Percentiles rank a stretch among this genome's conserved stretches.
Evolutionary conservation across 305 asterid genomes (phyloP).

Genomic region (Coffea humblotiana): DNA sequence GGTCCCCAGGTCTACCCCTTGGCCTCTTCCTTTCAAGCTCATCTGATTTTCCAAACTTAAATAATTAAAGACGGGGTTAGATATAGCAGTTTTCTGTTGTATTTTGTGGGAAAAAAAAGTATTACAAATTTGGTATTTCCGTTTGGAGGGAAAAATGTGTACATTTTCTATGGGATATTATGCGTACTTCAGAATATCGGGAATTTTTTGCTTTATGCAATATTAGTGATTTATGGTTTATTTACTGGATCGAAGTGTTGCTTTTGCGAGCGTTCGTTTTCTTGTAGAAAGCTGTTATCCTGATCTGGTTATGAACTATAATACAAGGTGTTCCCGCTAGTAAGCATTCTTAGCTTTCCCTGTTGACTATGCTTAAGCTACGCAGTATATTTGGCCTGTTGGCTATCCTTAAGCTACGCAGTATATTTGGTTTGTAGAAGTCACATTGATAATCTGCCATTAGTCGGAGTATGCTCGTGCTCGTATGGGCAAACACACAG

Average conservation of each 20-base stretch:
- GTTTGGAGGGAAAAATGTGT: not conserved
- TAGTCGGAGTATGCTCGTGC: not conserved
- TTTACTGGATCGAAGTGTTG: no score
- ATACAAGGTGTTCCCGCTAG: not conserved
- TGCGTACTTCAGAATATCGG: not conserved
- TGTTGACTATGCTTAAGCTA: not conserved
- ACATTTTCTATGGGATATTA: not conserved
- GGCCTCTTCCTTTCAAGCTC: slow-evolving; percentile 97
- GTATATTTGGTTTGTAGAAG: not conserved
- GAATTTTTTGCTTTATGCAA: no score
- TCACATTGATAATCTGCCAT: not conserved
- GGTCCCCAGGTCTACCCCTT: slow-evolving; percentile 96
- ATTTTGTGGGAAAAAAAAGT: not conserved
- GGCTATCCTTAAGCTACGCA: not conserved
- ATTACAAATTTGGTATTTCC: not conserved
- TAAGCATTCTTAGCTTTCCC: not conserved
- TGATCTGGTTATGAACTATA: not conserved
- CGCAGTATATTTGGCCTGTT: no score
- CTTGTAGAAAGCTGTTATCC: not conserved
- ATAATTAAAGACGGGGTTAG: not conserved
- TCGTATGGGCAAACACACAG: no score
- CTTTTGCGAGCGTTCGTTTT: not conserved
- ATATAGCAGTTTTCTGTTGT: no score
- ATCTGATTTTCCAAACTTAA: slow-evolving; percentile 24
- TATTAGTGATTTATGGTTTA: no score